Evolutionary conservation across 2,329 filamentous ascomycete genomes (phyloP).

Genomic region (Trichoderma sp.): DNA sequence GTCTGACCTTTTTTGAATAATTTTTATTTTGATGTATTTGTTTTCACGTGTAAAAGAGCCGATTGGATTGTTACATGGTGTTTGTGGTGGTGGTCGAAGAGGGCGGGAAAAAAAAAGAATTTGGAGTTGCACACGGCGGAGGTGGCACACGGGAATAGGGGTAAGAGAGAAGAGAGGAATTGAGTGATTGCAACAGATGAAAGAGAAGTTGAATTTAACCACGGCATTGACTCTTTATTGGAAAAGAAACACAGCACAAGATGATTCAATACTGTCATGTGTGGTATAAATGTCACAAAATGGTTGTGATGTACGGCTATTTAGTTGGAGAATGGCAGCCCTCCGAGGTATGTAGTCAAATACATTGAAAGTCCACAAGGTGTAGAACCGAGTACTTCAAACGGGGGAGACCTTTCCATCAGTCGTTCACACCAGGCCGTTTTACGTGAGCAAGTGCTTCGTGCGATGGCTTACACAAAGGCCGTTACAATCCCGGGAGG

Average conservation of each 20-base stretch:
- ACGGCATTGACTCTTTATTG: neutral
- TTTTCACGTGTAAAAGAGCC: neutral
- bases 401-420: neutral
- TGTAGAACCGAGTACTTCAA: neutral
- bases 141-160: constrained; percentile 17
- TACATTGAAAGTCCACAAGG: neutral
- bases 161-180: neutral
- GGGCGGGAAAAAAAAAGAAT: neutral
- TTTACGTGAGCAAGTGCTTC: neutral
- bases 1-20: neutral
- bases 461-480: neutral
- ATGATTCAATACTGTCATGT: neutral
- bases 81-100: neutral
- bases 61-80: neutral
- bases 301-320: too few relatives aligned
- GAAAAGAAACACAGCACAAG: neutral
- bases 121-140: constrained; percentile 24
- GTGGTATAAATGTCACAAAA: neutral
- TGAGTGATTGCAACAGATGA: neutral
- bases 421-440: neutral
- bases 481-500: constrained; percentile 1
- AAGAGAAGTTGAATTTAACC: neutral
- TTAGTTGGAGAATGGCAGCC: neutral
- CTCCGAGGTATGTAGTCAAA: neutral
- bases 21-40: neutral